These are phyloP conservation scores for Thalia dealbata DNA, from an alignment of 176 grass and related monocot genomes.

Conservation along the genomic window DNA sequence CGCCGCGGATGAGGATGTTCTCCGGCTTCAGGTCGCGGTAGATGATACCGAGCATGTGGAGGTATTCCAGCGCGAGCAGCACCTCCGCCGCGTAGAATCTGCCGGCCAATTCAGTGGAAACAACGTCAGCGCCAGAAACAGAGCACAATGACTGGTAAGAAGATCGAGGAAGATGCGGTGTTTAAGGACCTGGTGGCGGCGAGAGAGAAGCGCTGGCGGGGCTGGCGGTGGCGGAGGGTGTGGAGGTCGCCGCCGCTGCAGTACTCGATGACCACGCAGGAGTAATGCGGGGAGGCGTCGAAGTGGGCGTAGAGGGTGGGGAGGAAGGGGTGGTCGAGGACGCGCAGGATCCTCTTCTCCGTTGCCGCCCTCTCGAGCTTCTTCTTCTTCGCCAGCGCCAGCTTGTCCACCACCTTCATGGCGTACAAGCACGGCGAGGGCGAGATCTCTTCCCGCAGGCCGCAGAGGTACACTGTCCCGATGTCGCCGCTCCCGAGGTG, in stretches of 20 bases:
- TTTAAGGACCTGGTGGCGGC: slow-evolving; percentile 34
- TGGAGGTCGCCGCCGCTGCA: slow-evolving; percentile 93
- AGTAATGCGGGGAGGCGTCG: slow-evolving; percentile 60
- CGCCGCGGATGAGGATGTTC: slow-evolving; percentile 81
- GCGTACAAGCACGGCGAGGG: slow-evolving; percentile 43
- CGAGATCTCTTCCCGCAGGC: slow-evolving; percentile 26
- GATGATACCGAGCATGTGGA: slow-evolving; percentile 98
- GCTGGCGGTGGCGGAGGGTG: slow-evolving; percentile 72
- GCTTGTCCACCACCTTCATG: slow-evolving; percentile 96
- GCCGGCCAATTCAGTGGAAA: not conserved
- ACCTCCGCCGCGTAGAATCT: slow-evolving; percentile 93
- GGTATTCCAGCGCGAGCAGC: slow-evolving; percentile 81
- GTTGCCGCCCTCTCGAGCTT: slow-evolving; percentile 72
- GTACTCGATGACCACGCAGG: slow-evolving; percentile 92
- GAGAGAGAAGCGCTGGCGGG: slow-evolving; percentile 59
- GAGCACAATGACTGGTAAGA: not conserved
- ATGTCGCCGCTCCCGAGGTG: slow-evolving; percentile 85
- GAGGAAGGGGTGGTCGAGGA: slow-evolving; percentile 93
- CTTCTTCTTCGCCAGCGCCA: slow-evolving; percentile 68
- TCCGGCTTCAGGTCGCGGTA: slow-evolving; percentile 99
- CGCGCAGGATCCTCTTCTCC: slow-evolving; percentile 66
- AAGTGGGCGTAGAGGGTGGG: slow-evolving; percentile 91
- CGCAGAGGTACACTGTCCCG: slow-evolving; percentile 89
- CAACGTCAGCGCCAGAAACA: not conserved
- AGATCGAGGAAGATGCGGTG: too few relatives aligned